Base-by-base conservation (phyloP, 495 filamentous ascomycete species). In the Aspergillus wentii region DNA sequence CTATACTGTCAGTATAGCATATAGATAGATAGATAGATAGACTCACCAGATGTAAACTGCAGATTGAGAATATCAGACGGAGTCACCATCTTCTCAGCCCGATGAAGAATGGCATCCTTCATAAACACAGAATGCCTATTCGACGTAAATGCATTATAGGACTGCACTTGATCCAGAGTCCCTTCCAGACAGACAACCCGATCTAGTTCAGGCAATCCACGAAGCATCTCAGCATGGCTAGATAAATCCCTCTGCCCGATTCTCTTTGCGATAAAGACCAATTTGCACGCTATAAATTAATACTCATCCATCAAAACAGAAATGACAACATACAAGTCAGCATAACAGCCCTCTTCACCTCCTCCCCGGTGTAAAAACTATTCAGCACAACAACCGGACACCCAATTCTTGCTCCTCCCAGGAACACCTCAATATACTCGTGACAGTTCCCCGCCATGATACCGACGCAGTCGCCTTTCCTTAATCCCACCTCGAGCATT, bases 31-130 rank as follows among this genome's bases (percentile, higher is more conserved):
- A 26, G 8, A 18, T 0, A 11, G 10, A 18, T 75, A 1, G 83
- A 88, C 11, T 85, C 88, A 35, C 87, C 88, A 9, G 80, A 86
- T 3, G 88, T 94, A 59, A 94, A 95, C 48, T 95, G 88, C 43
- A 95, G 84, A 51, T 94, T 94, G 27, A 88, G 73, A 1, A 84
- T 75, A 27, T 94, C 88, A 33, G 76, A 58, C 1, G 71, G 59
- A 15, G 59, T 46, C 15, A 90, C 61, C 0, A 59, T 9, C 21
- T 7, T 36, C 17, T 44, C 41, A 17, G 38, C 44, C 5, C 20
- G 39, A 10, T 41, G 15, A 14, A 44, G 32, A 3, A 33, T 22
- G 2, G 35, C 25, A 21, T 49, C 32, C 10, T 35, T 33, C 33
- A 40, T 40, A 16, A 40, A 49, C 3, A 31, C 31, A 0, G 35